phyloP scores from a whole-genome alignment of 2,329 filamentous ascomycete species.

The Metarhizium brunneum region DNA sequence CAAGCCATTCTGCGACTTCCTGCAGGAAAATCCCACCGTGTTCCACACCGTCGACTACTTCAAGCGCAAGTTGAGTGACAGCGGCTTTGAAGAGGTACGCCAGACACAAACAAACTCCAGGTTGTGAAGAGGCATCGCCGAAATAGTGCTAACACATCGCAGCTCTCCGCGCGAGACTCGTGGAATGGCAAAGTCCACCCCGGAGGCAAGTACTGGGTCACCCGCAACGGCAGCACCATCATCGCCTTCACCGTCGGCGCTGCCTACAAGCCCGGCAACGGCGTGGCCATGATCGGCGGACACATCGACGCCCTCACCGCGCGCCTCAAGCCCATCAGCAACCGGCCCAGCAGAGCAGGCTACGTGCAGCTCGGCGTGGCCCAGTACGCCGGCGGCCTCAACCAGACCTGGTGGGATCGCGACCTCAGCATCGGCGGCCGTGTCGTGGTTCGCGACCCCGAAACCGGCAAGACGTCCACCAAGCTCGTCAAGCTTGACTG shows the following conservation, averaged over 20 bases:
- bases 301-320: constrained; percentile 91
- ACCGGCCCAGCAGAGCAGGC: constrained; percentile 72
- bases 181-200: constrained; percentile 66
- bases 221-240: constrained; percentile 75
- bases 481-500: constrained; percentile 87
- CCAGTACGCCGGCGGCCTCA: constrained; percentile 82
- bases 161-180: constrained; percentile 68
- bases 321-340: constrained; percentile 83
- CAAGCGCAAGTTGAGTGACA: constrained; percentile 57
- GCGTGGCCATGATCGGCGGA: constrained; percentile 78
- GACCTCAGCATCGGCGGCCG: constrained; percentile 86
- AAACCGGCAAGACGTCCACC: constrained; percentile 64
- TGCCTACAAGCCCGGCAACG: constrained; percentile 75
- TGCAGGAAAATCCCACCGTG: constrained; percentile 83
- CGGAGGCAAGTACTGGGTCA: constrained; percentile 83
- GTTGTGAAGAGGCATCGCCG: neutral
- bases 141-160: neutral
- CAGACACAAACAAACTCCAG: neutral
- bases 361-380: constrained; percentile 87
- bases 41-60: constrained; percentile 85
- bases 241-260: constrained; percentile 80
- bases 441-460: constrained; percentile 69
- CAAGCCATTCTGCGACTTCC: constrained; percentile 77
- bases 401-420: constrained; percentile 93
- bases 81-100: constrained; percentile 63